phyloP scores from a whole-genome alignment of 495 filamentous ascomycete species.

The Talaromyces thailandensis region DNA sequence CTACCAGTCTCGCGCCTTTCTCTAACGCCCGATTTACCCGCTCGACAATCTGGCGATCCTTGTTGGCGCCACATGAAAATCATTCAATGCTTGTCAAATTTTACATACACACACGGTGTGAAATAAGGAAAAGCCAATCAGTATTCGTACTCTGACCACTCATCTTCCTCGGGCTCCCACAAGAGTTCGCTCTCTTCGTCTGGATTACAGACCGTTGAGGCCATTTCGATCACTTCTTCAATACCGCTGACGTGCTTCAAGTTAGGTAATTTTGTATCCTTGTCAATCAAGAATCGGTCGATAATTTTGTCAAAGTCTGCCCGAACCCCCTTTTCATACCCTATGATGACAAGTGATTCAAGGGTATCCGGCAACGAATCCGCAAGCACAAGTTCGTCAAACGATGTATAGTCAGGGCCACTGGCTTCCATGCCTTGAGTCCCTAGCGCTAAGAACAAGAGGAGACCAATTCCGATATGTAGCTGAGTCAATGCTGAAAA shows the following conservation, averaged over 20 bases:
- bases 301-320: slow-evolving; percentile 12
- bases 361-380: slow-evolving; percentile 13
- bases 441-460: slow-evolving; percentile 16
- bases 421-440: background rate
- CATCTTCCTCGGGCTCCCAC: slow-evolving; percentile 9
- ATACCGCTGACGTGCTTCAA: slow-evolving; percentile 14
- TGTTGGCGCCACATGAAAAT: background rate
- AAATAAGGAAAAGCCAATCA: background rate
- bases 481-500: slow-evolving; percentile 14
- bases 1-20: background rate
- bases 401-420: background rate
- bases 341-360: slow-evolving; percentile 18
- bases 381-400: slow-evolving; percentile 3
- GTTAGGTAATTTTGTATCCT: slow-evolving; percentile 5
- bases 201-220: slow-evolving; percentile 7
- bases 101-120: background rate
- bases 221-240: slow-evolving; percentile 14
- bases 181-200: slow-evolving; percentile 9
- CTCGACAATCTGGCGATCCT: too few relatives aligned
- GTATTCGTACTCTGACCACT: slow-evolving; percentile 2
- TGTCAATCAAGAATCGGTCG: slow-evolving; percentile 8
- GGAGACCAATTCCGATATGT: slow-evolving; percentile 12
- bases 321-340: slow-evolving; percentile 13
- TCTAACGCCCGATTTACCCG: background rate
- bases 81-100: background rate